Evolutionary conservation across 164 flowering plant genomes (phyloP), one percentile per base, ranked within the genome.

Genomic region (Cinnamomum chago): DNA sequence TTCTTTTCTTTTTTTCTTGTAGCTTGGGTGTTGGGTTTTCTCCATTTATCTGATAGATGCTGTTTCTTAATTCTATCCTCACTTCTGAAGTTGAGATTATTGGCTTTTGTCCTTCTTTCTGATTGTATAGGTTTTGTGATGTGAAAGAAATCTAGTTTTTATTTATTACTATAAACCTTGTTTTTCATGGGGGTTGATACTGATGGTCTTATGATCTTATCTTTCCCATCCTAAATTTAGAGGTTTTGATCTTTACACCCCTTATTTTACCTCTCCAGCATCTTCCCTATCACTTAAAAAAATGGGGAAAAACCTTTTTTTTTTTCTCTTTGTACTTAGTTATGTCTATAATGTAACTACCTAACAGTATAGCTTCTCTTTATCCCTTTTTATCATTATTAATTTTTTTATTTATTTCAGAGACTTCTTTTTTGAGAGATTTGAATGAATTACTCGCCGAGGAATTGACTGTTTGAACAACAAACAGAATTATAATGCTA

Each of bases 381-480:
- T 20, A 11, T 14, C 5, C n/a, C 60, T 55, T 55, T 15, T 55
- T 18, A n/a, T 7, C 28, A 23, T 22, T 13, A 23, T 64, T 23
- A 3, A 30, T 6, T 22, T 3, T 23, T 23, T 25, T 24, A 24
- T 24, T 24, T 64, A 64, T 64, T 23, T 64, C 23, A 0, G 14
- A 58, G 7, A 58, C 15, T 18, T 58, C 9, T 18, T 24, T 24
- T 9, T 10, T 64, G 15, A 10, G 67, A 23, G 14, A 64, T 23
- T 64, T 64, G 27, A 64, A 17, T 58, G 62, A 23, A 65, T 65
- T 65, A 79, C 68, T 82, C 81, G 83, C 78, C 72, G 47, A 78
- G 81, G 76, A 75, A 35, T 72, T 76, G 68, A 71, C 70, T 27
- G 20, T 30, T 17, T 9, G 60, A 55, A 55, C 5, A 15, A 23